Percentiles rank a stretch among this genome's conserved stretches.
Conservation (phyloP, 2,329 filamentous ascomycete species). For the Calycina herbarum region DNA sequence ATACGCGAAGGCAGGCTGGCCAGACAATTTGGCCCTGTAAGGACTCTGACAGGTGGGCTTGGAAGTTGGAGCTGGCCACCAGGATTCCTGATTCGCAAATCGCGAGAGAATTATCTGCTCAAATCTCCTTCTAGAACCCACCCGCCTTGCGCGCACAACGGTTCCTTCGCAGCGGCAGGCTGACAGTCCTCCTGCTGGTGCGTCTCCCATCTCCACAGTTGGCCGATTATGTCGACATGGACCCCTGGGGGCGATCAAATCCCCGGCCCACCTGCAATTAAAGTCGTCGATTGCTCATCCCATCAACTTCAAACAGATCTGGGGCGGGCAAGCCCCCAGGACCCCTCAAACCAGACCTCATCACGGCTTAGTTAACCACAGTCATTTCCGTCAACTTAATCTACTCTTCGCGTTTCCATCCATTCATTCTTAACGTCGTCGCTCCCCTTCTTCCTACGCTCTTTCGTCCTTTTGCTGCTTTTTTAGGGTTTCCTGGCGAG, state of each 20-base stretch:
- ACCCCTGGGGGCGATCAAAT: conserved; percentile 46
- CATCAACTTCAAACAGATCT: conserved; percentile 54
- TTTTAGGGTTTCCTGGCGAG: conserved; percentile 35
- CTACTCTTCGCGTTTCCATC: conserved; percentile 6
- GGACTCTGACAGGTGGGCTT: too few species aligned
- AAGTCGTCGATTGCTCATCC: conserved; percentile 41
- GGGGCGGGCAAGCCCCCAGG: conserved; percentile 18
- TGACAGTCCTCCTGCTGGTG: not conserved
- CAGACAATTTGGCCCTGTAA: not conserved
- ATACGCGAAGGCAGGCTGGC: not conserved
- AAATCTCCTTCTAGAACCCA: conserved; percentile 2
- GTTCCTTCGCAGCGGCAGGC: conserved; percentile 12
- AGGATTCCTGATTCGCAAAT: not conserved
- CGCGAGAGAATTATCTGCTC: not conserved
- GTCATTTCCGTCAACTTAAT: conserved; percentile 14
- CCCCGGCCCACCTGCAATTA: conserved; percentile 35
- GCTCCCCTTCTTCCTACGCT: conserved; percentile 20
- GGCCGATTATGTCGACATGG: conserved; percentile 17
- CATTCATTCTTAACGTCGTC: conserved; percentile 21
- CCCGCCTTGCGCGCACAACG: not conserved
- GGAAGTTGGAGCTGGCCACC: too few species aligned
- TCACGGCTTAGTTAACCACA: conserved; percentile 7
- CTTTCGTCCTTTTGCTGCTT: conserved; percentile 18
- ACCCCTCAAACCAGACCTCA: conserved; percentile 6
- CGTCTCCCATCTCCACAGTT: conserved; percentile 25